phyloP scores from a whole-genome alignment of 2,329 filamentous ascomycete species.

The Metarhizium sp. region DNA sequence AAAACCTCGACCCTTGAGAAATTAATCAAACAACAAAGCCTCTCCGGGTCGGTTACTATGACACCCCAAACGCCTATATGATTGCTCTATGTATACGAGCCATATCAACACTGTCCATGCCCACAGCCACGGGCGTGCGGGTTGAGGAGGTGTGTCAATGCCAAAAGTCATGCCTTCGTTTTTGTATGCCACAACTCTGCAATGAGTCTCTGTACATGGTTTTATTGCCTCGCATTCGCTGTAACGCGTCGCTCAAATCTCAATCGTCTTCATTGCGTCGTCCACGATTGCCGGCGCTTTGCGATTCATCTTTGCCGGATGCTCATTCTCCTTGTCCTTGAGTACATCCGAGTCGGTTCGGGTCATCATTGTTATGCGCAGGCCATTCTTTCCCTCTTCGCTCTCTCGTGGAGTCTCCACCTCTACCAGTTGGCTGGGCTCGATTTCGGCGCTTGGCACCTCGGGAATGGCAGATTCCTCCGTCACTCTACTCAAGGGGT shows the following conservation, averaged over 20 bases:
- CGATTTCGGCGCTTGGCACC: constrained; percentile 26
- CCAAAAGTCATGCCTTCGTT: constrained; percentile 13
- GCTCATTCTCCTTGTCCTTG: constrained; percentile 30
- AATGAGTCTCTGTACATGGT: background rate
- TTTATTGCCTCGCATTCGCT: background rate
- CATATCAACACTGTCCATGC: background rate
- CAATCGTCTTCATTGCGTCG: constrained; percentile 52
- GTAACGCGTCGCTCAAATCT: constrained; percentile 32
- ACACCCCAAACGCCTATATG: background rate
- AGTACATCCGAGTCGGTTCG: constrained; percentile 25
- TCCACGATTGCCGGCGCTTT: constrained; percentile 35
- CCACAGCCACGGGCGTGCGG: background rate
- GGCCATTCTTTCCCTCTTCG: constrained; percentile 25
- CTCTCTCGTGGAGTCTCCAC: constrained; percentile 44
- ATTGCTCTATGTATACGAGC: background rate
- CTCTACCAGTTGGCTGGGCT: constrained; percentile 44
- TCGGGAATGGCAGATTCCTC: constrained; percentile 50
- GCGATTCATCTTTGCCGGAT: constrained; percentile 29
- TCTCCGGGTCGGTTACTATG: background rate
- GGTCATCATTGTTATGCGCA: constrained; percentile 21
- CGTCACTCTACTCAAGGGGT: constrained; percentile 63
- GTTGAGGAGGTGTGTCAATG: background rate
- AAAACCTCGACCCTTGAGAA: background rate
- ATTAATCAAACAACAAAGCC: background rate
- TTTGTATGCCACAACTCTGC: constrained; percentile 34